These are phyloP conservation scores for Didymella pomorum DNA, from an alignment of 2,329 filamentous ascomycete genomes.

Conservation along the genomic window DNA sequence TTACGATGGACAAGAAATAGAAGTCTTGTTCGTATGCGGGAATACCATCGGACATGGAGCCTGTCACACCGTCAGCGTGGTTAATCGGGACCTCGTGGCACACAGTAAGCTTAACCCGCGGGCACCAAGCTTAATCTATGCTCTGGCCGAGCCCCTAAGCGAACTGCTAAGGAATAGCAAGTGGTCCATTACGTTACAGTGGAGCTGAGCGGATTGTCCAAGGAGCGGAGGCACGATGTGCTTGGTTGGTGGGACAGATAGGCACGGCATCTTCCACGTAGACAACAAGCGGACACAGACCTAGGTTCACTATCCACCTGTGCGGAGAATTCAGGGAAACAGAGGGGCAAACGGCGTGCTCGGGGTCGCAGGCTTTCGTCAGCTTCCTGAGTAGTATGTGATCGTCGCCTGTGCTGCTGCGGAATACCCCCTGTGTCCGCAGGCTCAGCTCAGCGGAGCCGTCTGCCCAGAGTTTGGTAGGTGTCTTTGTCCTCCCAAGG, in stretches of 20 bases:
- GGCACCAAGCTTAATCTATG: constrained; percentile 42
- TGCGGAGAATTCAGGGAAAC: constrained; percentile 6
- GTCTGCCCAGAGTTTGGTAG: constrained; percentile 12
- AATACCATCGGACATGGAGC: constrained; percentile 5
- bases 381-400: constrained; percentile 12
- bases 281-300: constrained; percentile 9
- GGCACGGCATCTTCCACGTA: constrained; percentile 29
- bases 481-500: constrained; percentile 29
- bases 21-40: constrained; percentile 3
- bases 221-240: constrained; percentile 27
- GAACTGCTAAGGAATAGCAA: constrained; percentile 32
- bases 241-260: constrained; percentile 26
- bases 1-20: constrained; percentile 8
- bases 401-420: constrained; percentile 7
- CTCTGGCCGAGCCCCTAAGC: constrained; percentile 32
- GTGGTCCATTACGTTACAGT: constrained; percentile 41
- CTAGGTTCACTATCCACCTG: constrained; percentile 8
- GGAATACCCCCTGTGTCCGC: constrained; percentile 1
- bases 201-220: constrained; percentile 44
- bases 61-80: constrained; percentile 25
- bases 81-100: constrained; percentile 37
- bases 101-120: constrained; percentile 48
- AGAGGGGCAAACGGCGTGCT: constrained; percentile 5
- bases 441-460: constrained; percentile 24
- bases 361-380: constrained; percentile 9